phyloP scores from a whole-genome alignment of 2,329 filamentous ascomycete genomes.

The Nannizzia gypsea region DNA sequence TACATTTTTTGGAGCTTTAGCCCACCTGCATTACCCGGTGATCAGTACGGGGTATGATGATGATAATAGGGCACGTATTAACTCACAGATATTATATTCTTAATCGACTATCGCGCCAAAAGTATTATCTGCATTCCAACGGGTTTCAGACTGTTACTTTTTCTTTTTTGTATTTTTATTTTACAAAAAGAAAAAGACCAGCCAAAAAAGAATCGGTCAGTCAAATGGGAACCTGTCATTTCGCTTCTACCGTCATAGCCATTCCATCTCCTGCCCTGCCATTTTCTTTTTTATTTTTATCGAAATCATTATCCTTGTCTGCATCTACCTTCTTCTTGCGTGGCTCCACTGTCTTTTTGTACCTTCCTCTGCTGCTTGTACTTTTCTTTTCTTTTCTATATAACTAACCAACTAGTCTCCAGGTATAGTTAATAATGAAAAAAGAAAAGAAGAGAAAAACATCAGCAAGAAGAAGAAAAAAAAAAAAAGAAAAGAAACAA shows the following conservation, averaged over 20 bases:
- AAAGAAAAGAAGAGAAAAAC: too few relatives aligned
- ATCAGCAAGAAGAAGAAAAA: not conserved
- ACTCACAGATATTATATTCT: not conserved
- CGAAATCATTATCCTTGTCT: not conserved
- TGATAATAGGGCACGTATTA: not conserved
- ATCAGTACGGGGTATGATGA: constrained; percentile 1
- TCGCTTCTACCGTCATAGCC: constrained; percentile 1
- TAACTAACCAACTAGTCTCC: too few relatives aligned
- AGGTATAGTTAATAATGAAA: too few relatives aligned
- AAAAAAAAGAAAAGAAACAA: not conserved
- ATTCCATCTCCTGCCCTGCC: not conserved
- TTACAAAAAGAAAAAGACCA: not conserved
- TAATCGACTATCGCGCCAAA: constrained; percentile 1
- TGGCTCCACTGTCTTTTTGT: not conserved
- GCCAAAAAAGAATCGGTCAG: not conserved
- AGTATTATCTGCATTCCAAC: not conserved
- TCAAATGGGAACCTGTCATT: constrained; percentile 4
- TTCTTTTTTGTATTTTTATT: not conserved
- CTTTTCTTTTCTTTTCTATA: not conserved
- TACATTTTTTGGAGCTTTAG: not conserved
- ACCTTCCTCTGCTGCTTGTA: not conserved
- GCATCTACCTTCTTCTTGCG: not conserved
- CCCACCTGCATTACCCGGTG: constrained; percentile 2
- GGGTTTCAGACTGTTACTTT: not conserved
- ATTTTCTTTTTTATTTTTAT: not conserved